These are phyloP conservation scores for Fusarium sororula DNA, from an alignment of 2,329 filamentous ascomycete species.

Conservation along the genomic window DNA sequence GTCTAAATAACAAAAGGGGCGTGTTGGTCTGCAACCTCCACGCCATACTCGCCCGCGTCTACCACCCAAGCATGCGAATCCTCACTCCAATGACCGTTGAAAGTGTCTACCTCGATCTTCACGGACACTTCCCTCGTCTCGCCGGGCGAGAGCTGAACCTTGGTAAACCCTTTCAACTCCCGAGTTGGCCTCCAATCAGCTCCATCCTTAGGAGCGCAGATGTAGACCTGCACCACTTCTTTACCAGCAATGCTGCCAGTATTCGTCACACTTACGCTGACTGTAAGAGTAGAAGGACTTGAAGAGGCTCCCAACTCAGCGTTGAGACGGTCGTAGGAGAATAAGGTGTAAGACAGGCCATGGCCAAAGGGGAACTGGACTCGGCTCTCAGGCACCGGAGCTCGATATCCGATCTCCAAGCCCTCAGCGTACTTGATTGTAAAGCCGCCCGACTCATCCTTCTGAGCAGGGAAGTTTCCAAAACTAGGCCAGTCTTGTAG, in stretches of 20 bases:
- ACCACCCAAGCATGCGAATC: neutral
- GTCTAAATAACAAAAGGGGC: neutral
- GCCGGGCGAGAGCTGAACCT: neutral
- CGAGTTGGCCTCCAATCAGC: conserved; percentile 17
- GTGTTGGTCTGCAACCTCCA: neutral
- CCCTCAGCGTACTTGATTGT: conserved; percentile 18
- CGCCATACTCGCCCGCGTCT: neutral
- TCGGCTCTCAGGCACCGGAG: neutral
- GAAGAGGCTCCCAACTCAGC: neutral
- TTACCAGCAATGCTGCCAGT: conserved; percentile 2
- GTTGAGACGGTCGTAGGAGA: neutral
- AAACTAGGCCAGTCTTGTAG: neutral
- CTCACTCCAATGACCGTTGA: neutral
- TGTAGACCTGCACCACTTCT: conserved; percentile 22
- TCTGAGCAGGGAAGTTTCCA: conserved; percentile 13
- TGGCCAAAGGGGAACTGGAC: conserved; percentile 17
- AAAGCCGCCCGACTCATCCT: neutral
- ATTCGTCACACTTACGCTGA: neutral
- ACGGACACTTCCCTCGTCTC: conserved; percentile 50
- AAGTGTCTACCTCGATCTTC: neutral
- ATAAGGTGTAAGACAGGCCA: conserved; percentile 24
- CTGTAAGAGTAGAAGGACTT: accelerated
- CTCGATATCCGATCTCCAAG: conserved; percentile 23
- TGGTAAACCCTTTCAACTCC: conserved; percentile 25
- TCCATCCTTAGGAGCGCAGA: neutral